These are phyloP conservation scores for Plicaturopsis crispa DNA, from an alignment of 768 basidiomycete species.

Conservation along the genomic window DNA sequence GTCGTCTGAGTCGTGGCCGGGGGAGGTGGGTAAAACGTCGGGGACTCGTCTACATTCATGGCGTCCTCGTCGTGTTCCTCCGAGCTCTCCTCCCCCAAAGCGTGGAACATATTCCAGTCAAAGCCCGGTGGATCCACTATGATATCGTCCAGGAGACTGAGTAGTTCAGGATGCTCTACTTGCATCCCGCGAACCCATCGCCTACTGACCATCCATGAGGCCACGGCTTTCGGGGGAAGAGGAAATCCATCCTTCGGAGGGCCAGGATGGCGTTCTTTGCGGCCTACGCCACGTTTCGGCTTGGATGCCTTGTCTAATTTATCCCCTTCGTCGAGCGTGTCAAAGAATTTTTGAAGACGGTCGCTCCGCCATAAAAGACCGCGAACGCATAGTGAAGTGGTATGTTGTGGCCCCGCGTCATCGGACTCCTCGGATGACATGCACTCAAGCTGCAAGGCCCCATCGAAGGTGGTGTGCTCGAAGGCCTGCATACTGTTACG, in stretches of 20 bases:
- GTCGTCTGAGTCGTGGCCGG: no score
- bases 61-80: conserved; percentile 21
- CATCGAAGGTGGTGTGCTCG: conserved; percentile 60
- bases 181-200: conserved; percentile 45
- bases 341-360: conserved; percentile 54
- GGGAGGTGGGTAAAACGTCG: no score
- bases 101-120: conserved; percentile 38
- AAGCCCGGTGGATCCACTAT: conserved; percentile 40
- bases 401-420: conserved; percentile 18
- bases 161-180: conserved; percentile 39
- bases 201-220: conserved; percentile 72
- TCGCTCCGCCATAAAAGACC: conserved; percentile 64
- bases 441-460: conserved; percentile 64
- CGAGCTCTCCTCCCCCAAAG: conserved; percentile 53
- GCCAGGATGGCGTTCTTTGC: conserved; percentile 46
- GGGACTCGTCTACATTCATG: no score
- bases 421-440: conserved; percentile 77
- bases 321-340: conserved; percentile 52
- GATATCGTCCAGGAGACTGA: conserved; percentile 30
- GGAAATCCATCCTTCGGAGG: conserved; percentile 46
- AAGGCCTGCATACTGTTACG: conserved; percentile 46
- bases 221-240: conserved; percentile 57
- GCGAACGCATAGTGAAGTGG: conserved; percentile 41
- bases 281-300: conserved; percentile 52
- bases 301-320: conserved; percentile 32